Evolutionary conservation across 495 filamentous ascomycete species (phyloP), one percentile per base, ranked within the genome.

Genomic region (Penicillium turbatum): DNA sequence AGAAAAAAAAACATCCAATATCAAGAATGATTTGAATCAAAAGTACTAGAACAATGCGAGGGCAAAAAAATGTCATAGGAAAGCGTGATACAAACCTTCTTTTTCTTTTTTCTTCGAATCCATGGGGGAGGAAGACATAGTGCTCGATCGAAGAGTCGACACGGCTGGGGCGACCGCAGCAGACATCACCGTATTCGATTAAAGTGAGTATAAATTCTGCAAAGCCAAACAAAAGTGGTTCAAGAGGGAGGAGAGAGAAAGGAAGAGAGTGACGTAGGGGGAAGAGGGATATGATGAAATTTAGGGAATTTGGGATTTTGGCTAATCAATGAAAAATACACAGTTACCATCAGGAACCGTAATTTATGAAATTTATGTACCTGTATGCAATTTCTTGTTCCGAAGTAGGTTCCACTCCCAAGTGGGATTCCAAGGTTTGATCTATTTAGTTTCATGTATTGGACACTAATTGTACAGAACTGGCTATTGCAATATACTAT

Each of bases 81-180:
- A 46, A 39, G 52, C 34, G 46, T 54, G 51, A 52, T 27, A 60
- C 62, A 41, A 55, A 65, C 63, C 63, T 62, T 62, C 62, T 66
- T 58, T 80, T 68, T 59, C 62, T 49, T 66, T 70, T 57, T 76
- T 80, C 63, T 80, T 79, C 42, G 71, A 72, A 58, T 81, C 78
- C 77, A 81, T 79, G 55, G 75, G 66, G 51, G 72, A 71, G 44
- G 66, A 43, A 62, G 62, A 43, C 38, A 43, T 67, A 56, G n/a
- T n/a, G n/a, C 59, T 60, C 35, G 65, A 37, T 35, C 16, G 49
- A 21, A 74, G 68, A 53, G 67, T 67, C 47, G 74, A 65, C 40
- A 65, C 64, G 50, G 68, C 67, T 53, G 71, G 61, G 55, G 74
- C 72, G 56, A 79, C 75, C 36, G 70, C 73, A 60, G 74, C 72